Evolutionary conservation across 805 yeast species (phyloP).

Genomic region (Myxozyma udenii): DNA sequence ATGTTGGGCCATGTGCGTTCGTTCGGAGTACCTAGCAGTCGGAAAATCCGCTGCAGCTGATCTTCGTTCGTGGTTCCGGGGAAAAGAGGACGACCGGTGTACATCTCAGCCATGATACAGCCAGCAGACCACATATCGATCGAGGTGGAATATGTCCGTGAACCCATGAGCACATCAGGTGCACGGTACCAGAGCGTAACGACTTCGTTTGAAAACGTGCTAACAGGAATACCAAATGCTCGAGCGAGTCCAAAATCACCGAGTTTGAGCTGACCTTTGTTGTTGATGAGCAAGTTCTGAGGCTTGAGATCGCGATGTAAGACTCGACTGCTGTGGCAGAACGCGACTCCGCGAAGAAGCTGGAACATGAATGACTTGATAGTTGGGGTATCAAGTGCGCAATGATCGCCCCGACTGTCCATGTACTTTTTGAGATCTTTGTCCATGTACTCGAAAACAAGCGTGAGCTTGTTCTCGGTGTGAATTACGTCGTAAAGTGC

Average conservation of each 20-base stretch:
- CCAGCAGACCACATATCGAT: constrained; percentile 99
- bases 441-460: constrained; percentile 92
- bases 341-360: constrained; percentile 80
- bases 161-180: constrained; percentile 92
- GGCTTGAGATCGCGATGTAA: constrained; percentile 86
- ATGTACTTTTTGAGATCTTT: constrained; percentile 89
- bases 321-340: constrained; percentile 82
- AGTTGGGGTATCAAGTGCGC: constrained; percentile 67
- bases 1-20: constrained; percentile 98
- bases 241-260: constrained; percentile 97
- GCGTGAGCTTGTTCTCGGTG: constrained; percentile 89
- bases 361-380: constrained; percentile 94
- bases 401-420: constrained; percentile 77
- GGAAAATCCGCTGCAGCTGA: constrained; percentile 85
- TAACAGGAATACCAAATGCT: constrained; percentile 96
- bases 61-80: constrained; percentile 97
- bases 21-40: constrained; percentile 93
- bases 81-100: constrained; percentile 94
- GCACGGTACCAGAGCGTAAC: constrained; percentile 98
- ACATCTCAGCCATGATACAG: constrained; percentile 96
- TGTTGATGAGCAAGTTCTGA: constrained; percentile 83
- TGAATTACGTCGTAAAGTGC: constrained; percentile 93
- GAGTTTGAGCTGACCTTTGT: constrained; percentile 85
- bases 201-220: constrained; percentile 95
- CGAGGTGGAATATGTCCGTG: constrained; percentile 92